These are phyloP conservation scores for Leishmania turanica DNA, from an alignment of 208 protist species.

Conservation along the genomic window DNA sequence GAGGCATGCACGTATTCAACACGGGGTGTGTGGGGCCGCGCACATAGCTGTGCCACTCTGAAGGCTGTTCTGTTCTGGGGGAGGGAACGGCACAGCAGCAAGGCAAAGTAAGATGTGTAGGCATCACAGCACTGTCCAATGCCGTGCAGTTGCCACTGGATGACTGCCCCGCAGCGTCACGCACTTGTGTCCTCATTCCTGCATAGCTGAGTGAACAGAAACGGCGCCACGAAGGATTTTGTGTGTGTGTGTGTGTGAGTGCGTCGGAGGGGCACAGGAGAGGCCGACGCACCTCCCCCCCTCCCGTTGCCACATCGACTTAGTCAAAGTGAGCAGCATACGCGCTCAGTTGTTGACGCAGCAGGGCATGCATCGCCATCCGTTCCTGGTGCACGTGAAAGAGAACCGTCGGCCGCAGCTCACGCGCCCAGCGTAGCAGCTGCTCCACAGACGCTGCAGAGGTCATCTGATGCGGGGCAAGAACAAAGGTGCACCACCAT, in stretches of 20 bases:
- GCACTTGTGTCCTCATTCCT: not conserved
- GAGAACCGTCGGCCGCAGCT: slow-evolving; percentile 4
- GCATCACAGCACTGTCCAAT: not conserved
- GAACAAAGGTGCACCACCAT: not conserved
- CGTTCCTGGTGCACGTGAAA: slow-evolving; percentile 20
- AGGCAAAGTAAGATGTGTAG: not conserved
- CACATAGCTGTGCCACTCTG: not conserved
- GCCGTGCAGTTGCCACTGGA: not conserved
- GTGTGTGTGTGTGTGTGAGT: not conserved
- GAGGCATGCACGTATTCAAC: not conserved
- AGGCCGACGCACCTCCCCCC: not conserved
- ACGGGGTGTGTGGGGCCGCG: not conserved
- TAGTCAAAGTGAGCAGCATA: slow-evolving; percentile 1
- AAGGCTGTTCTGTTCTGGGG: not conserved
- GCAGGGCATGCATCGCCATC: not conserved
- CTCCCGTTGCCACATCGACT: not conserved
- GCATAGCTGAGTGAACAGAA: not conserved
- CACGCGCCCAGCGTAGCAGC: not conserved
- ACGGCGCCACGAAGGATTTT: not conserved
- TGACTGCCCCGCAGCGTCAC: not conserved
- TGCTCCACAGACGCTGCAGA: not conserved
- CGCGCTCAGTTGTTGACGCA: slow-evolving; percentile 8
- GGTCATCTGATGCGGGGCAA: not conserved
- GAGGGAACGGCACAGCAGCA: not conserved
- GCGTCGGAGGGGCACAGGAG: not conserved